phyloP scores from a whole-genome alignment of 1,284 basidiomycete species.

The Marasmius tenuissimus region DNA sequence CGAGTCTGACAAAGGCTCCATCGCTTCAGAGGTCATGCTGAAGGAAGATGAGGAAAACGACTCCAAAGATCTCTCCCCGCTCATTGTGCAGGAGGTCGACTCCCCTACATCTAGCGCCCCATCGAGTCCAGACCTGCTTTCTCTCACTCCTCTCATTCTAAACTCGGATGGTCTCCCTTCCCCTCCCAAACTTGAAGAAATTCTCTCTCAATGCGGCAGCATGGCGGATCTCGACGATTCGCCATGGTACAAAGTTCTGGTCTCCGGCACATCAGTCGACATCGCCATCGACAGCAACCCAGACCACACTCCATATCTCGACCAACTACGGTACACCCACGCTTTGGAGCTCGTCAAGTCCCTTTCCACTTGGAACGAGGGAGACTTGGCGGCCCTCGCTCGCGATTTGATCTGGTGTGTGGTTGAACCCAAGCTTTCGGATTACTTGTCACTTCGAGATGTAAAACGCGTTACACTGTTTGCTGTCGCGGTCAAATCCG shows the following conservation, averaged over 20 bases:
- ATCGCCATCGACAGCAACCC: not conserved
- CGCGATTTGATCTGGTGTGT: not conserved
- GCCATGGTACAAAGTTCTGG: not conserved
- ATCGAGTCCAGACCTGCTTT: not conserved
- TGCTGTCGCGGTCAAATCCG: not conserved
- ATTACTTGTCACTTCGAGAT: not conserved
- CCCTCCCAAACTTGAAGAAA: not conserved
- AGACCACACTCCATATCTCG: not conserved
- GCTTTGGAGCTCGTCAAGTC: not conserved
- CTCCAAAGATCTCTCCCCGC: not conserved
- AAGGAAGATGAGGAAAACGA: not conserved
- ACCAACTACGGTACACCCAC: no score
- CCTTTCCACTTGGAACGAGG: not conserved
- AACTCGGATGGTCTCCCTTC: not conserved
- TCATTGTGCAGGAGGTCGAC: not conserved
- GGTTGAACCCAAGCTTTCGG: not conserved
- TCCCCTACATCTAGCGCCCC: not conserved
- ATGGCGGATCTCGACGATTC: not conserved
- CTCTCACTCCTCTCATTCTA: not conserved
- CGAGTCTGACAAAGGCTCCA: not conserved
- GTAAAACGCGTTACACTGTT: not conserved
- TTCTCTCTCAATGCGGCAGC: not conserved
- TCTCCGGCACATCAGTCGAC: not conserved
- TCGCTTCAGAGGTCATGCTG: not conserved
- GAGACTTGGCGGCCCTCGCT: not conserved